Evolutionary conservation across 257 asterid genomes (phyloP).

Genomic region (Solanum raphanifolium): DNA sequence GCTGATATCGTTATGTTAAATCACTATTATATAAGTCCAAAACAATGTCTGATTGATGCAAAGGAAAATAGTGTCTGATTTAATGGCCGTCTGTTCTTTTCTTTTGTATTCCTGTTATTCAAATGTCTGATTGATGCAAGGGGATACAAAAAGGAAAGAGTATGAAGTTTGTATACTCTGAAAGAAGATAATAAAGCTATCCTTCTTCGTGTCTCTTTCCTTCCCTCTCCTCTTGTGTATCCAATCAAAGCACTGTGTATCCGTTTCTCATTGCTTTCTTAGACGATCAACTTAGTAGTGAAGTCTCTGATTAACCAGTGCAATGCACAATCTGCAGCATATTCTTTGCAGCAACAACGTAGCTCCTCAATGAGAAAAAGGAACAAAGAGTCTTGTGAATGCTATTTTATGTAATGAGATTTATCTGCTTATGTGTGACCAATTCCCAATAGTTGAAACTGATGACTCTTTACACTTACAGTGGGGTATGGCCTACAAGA

Average conservation of each 20-base stretch:
- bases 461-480: neutral
- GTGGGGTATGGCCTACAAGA: slow-evolving; percentile 98
- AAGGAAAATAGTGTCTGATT: neutral
- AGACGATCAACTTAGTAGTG: neutral
- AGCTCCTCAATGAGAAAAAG: neutral
- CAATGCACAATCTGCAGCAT: neutral
- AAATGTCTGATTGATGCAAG: neutral
- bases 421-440: neutral
- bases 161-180: neutral
- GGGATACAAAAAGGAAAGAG: neutral
- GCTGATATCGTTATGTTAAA: neutral
- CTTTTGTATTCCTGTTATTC: neutral
- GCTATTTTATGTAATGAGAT: neutral
- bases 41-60: neutral
- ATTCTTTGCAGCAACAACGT: neutral
- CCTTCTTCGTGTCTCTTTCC: neutral
- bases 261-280: neutral
- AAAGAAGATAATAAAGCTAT: neutral
- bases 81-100: neutral
- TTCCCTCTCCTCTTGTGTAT: neutral
- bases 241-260: neutral
- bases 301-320: neutral
- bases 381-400: neutral
- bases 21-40: neutral
- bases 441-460: neutral